These are phyloP conservation scores for Polygonum maritimum DNA, from an alignment of 148 eudicot genomes.

Conservation along the genomic window DNA sequence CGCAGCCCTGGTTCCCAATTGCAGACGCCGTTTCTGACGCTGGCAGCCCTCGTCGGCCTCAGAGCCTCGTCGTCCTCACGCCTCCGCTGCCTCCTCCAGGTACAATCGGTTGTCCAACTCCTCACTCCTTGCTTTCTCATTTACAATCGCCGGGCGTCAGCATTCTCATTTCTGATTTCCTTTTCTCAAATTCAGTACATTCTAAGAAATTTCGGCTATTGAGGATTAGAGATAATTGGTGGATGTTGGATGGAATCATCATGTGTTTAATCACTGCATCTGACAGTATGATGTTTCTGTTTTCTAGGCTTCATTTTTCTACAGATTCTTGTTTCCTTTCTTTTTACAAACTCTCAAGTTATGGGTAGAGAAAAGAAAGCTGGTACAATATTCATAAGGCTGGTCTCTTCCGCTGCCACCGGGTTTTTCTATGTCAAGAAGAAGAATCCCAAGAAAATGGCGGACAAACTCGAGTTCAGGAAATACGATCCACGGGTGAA, in stretches of 20 bases:
- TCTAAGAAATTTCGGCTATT: too few relatives aligned
- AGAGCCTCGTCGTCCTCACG: too few relatives aligned
- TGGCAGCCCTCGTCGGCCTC: too few relatives aligned
- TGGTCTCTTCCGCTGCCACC: conserved; percentile 87
- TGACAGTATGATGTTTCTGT: not conserved
- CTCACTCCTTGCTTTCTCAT: too few relatives aligned
- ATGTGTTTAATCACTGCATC: not conserved
- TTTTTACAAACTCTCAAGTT: not conserved
- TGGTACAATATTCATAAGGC: conserved; percentile 65
- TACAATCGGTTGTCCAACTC: too few relatives aligned
- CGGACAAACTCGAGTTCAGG: conserved; percentile 79
- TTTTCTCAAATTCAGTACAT: too few relatives aligned
- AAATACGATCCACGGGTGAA: conserved; percentile 87
- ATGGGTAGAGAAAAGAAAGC: conserved; percentile 90
- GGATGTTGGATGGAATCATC: not conserved
- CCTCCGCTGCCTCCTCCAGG: too few relatives aligned
- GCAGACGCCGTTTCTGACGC: too few relatives aligned
- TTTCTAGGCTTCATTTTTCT: not conserved
- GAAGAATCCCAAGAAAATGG: conserved; percentile 65
- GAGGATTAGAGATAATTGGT: too few relatives aligned
- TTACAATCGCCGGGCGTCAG: too few relatives aligned
- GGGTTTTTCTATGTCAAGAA: conserved; percentile 83
- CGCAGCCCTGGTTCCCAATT: too few relatives aligned
- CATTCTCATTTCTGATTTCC: too few relatives aligned
- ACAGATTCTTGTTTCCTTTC: not conserved